A percentile compares a stretch with the other conserved stretches of the same genome.
phyloP scores from a whole-genome alignment of 345 rosid species.

The Euphorbia peplus region DNA sequence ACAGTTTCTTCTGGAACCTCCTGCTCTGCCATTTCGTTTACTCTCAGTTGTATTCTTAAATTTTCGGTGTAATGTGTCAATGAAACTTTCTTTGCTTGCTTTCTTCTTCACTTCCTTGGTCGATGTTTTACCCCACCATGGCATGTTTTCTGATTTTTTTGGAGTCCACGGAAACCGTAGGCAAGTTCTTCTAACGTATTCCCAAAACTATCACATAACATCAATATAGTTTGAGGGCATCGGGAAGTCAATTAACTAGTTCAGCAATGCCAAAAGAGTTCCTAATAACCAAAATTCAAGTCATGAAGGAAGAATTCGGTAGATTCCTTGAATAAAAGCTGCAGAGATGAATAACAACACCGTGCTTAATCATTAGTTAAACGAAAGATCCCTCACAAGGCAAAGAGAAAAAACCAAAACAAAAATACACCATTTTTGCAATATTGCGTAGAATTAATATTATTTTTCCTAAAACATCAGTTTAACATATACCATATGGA shows the following conservation, averaged over 20 bases:
- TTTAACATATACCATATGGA: not conserved
- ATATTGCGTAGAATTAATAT: not conserved
- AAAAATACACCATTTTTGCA: not conserved
- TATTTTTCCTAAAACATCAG: not conserved
- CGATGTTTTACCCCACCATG: constrained; percentile 19
- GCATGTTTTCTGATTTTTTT: constrained; percentile 34
- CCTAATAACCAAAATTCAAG: constrained; percentile 12
- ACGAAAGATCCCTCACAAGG: constrained; percentile 1
- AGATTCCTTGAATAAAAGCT: constrained; percentile 14
- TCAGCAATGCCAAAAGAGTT: constrained; percentile 14
- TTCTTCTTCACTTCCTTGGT: constrained; percentile 32
- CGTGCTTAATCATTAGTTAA: not conserved
- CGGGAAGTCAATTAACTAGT: constrained; percentile 1
- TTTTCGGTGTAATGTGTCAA: constrained; percentile 26
- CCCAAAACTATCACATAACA: not conserved
- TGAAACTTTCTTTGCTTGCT: constrained; percentile 28
- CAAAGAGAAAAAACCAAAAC: not conserved
- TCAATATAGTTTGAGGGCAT: constrained; percentile 11
- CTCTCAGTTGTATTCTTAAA: constrained; percentile 23
- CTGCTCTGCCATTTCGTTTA: constrained; percentile 14
- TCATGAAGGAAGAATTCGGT: constrained; percentile 10
- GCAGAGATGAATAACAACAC: not conserved
- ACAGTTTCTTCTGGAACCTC: constrained; percentile 20
- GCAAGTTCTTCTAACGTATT: constrained; percentile 15
- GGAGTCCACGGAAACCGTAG: constrained; percentile 1